Percentiles rank a stretch among this genome's conserved stretches.
Evolutionary conservation across 2,329 filamentous ascomycete species (phyloP).

Genomic region (Niveomyces coronatus): DNA sequence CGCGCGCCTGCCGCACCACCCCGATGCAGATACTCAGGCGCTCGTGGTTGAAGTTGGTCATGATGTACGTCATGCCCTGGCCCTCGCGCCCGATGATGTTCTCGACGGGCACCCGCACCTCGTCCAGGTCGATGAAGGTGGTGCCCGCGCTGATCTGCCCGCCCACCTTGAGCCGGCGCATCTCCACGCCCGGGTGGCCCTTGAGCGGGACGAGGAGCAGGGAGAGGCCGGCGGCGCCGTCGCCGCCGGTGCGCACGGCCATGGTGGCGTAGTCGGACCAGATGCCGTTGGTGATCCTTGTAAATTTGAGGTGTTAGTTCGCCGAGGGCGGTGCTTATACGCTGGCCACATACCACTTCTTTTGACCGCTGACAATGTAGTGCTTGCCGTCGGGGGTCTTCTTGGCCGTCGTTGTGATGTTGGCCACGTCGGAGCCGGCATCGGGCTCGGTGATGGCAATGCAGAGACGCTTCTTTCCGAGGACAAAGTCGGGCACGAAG

Average conservation of each 20-base stretch:
- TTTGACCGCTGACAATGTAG: slow-evolving; percentile 64
- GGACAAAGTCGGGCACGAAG: slow-evolving; percentile 58
- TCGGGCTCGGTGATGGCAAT: slow-evolving; percentile 72
- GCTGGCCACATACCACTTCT: slow-evolving; percentile 69
- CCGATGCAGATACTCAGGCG: slow-evolving; percentile 19
- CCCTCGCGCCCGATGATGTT: slow-evolving; percentile 44
- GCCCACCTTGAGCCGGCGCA: slow-evolving; percentile 45
- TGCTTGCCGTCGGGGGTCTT: slow-evolving; percentile 52
- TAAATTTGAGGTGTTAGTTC: background rate
- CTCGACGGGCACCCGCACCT: slow-evolving; percentile 39
- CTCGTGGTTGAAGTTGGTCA: slow-evolving; percentile 43
- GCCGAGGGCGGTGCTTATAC: too few species aligned
- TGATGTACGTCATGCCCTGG: slow-evolving; percentile 34
- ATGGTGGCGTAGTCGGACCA: slow-evolving; percentile 54
- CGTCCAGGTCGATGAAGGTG: slow-evolving; percentile 42
- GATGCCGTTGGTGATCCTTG: slow-evolving; percentile 45
- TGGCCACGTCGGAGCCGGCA: slow-evolving; percentile 64
- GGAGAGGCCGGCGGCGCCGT: slow-evolving; percentile 41
- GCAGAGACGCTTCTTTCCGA: slow-evolving; percentile 55
- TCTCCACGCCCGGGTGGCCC: slow-evolving; percentile 10
- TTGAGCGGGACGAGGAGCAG: slow-evolving; percentile 42
- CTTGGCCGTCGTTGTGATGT: slow-evolving; percentile 56
- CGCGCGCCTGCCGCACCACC: slow-evolving; percentile 13
- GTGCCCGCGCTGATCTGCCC: slow-evolving; percentile 55
- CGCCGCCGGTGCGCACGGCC: slow-evolving; percentile 47